Percentiles rank a stretch among this genome's conserved stretches.
Evolutionary conservation across 306 rosid species (phyloP).

Genomic region (Boehmeria nivea): DNA sequence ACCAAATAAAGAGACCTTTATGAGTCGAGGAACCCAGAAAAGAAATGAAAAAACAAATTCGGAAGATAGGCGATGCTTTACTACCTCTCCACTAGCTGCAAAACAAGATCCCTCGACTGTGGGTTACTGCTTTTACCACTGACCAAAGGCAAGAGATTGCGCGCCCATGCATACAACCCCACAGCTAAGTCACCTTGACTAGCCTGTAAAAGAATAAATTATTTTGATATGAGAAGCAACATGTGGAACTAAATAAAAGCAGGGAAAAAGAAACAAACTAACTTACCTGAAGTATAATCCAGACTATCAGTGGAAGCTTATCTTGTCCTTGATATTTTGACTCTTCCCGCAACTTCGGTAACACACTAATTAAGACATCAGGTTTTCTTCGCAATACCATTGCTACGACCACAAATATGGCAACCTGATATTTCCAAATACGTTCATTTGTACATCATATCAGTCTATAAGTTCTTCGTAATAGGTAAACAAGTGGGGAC

Average conservation of each 20-base stretch:
- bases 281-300: constrained; percentile 84
- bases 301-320: constrained; percentile 68
- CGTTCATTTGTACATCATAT: constrained; percentile 12
- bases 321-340: constrained; percentile 86
- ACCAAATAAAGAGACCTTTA: constrained; percentile 16
- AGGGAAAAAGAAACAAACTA: not conserved
- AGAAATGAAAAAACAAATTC: not conserved
- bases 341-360: constrained; percentile 63
- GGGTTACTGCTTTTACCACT: constrained; percentile 67
- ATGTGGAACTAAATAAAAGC: not conserved
- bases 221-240: constrained; percentile 22
- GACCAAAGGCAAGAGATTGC: constrained; percentile 67
- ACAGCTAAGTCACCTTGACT: constrained; percentile 70
- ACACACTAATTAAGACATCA: constrained; percentile 50
- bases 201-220: constrained; percentile 45
- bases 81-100: constrained; percentile 87
- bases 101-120: constrained; percentile 76
- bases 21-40: not conserved
- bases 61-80: constrained; percentile 11
- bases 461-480: not conserved
- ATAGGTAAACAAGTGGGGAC: too few relatives aligned
- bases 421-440: constrained; percentile 56
- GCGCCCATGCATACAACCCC: constrained; percentile 85
- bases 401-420: constrained; percentile 71
- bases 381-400: constrained; percentile 86